Conservation (phyloP, 768 basidiomycete genomes). For the Clathrus columnatus region DNA sequence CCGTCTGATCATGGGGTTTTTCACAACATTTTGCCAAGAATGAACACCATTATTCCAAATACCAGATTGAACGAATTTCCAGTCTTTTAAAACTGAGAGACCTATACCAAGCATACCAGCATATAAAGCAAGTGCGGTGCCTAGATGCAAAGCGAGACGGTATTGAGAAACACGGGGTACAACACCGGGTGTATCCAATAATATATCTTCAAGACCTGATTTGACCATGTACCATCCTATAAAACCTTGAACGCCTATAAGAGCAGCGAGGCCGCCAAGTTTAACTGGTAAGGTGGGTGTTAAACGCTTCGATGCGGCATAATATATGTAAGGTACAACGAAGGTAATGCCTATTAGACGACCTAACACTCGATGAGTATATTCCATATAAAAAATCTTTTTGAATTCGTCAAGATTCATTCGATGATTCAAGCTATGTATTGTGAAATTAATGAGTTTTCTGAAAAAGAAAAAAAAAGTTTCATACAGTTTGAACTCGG, state of each 20-base stretch:
- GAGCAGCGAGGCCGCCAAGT: slow-evolving; percentile 61
- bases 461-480: neutral
- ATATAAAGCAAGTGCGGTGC: slow-evolving; percentile 87
- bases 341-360: slow-evolving; percentile 79
- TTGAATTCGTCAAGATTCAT: slow-evolving; percentile 90
- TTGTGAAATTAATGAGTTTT: neutral
- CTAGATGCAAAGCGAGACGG: slow-evolving; percentile 88
- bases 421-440: slow-evolving; percentile 71
- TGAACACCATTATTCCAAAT: slow-evolving; percentile 45
- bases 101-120: slow-evolving; percentile 85
- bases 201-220: slow-evolving; percentile 80
- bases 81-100: slow-evolving; percentile 67
- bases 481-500: slow-evolving; percentile 90
- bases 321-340: slow-evolving; percentile 78
- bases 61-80: slow-evolving; percentile 54
- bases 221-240: slow-evolving; percentile 99
- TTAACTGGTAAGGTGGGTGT: slow-evolving; percentile 51
- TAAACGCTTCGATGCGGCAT: slow-evolving; percentile 61
- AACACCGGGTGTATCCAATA: slow-evolving; percentile 71
- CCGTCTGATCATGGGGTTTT: slow-evolving; percentile 45
- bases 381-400: slow-evolving; percentile 96
- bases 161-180: slow-evolving; percentile 97
- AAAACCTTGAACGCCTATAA: slow-evolving; percentile 86
- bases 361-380: slow-evolving; percentile 89
- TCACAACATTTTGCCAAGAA: slow-evolving; percentile 37